Evolutionary conservation across 169 alveolate species (phyloP).

Genomic region (Plasmodium vinckei): DNA sequence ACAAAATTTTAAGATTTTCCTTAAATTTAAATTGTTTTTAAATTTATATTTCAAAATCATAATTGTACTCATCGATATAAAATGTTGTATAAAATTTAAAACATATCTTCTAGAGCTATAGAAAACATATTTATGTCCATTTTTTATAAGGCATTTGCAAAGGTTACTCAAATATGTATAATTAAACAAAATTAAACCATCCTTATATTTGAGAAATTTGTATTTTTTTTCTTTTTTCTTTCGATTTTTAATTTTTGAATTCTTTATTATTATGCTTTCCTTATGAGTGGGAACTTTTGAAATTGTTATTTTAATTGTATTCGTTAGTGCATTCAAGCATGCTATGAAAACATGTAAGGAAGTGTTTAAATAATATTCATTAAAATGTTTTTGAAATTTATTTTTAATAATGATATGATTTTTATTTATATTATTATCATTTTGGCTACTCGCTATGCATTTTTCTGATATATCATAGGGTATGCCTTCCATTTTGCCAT

Average conservation of each 20-base stretch:
- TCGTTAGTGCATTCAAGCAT: conserved; percentile 36
- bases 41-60: conserved; percentile 25
- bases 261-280: conserved; percentile 10
- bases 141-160: conserved; percentile 28
- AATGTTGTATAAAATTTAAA: conserved; percentile 37
- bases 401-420: conserved; percentile 17
- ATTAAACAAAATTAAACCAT: conserved; percentile 2
- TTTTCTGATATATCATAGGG: not conserved
- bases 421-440: not conserved
- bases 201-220: conserved; percentile 5
- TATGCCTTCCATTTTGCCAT: not conserved
- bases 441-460: not conserved
- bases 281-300: not conserved
- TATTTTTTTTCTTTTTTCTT: conserved; percentile 13
- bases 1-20: conserved; percentile 27
- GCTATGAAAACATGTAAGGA: conserved; percentile 36
- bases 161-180: conserved; percentile 34
- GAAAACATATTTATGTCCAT: conserved; percentile 38
- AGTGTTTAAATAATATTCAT: conserved; percentile 53
- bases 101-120: conserved; percentile 49
- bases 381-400: conserved; percentile 34
- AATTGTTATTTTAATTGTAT: conserved; percentile 39
- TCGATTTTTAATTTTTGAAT: conserved; percentile 23
- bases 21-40: conserved; percentile 27
- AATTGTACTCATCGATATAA: conserved; percentile 37